Evolutionary conservation across 208 protist genomes (phyloP).

Genomic region (Acanthamoeba culbertsoni): DNA sequence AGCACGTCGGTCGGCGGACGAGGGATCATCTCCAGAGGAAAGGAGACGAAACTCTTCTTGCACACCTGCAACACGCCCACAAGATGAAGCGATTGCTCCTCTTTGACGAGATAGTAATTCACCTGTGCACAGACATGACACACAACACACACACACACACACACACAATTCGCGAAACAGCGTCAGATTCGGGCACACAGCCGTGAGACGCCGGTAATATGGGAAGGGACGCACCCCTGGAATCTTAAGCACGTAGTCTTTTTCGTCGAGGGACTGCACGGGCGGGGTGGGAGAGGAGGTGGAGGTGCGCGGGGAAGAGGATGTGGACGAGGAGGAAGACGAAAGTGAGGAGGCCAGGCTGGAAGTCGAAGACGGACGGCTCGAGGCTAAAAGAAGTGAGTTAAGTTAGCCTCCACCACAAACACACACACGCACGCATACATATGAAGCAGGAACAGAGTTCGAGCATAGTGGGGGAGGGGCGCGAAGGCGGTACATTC

Average conservation of each 20-base stretch:
- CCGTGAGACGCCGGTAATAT: neutral
- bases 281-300: neutral
- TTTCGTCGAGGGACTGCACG: neutral
- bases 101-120: neutral
- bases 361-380: neutral
- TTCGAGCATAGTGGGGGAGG: neutral
- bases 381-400: neutral
- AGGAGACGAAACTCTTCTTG: conserved; percentile 21
- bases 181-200: no score
- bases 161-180: no score
- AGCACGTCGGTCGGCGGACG: neutral
- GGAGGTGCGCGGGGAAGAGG: neutral
- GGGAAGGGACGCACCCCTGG: neutral
- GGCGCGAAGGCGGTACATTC: neutral
- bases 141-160: neutral
- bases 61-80: neutral
- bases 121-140: neutral
- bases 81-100: neutral
- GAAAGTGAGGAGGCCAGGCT: neutral
- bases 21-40: neutral
- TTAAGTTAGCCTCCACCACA: no score
- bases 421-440: no score
- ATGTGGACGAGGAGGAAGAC: neutral
- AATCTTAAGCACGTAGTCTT: neutral
- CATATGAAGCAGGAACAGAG: neutral